Evolutionary conservation across 164 flowering plant species (phyloP).

Genomic region (Kalanchoe fedtschenkoi): DNA sequence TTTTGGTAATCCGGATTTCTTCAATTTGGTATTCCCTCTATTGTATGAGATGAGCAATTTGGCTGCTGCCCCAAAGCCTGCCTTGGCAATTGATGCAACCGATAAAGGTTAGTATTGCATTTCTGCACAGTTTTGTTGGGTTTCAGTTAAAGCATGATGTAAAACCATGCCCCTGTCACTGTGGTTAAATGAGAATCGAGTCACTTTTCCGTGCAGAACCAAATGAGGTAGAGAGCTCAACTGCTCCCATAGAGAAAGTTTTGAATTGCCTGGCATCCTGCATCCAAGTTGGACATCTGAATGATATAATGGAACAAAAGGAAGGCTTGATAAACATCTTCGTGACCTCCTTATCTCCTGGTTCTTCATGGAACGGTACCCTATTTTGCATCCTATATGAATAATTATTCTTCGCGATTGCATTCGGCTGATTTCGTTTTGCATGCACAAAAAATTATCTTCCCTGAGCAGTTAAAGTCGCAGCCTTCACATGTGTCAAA

Average conservation of each 20-base stretch:
- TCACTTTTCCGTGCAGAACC: slow-evolving; percentile 24
- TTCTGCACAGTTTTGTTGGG: background rate
- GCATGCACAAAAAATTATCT: background rate
- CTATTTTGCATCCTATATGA: slow-evolving; percentile 1
- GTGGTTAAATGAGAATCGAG: background rate
- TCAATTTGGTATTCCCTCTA: slow-evolving; percentile 47
- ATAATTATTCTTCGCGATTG: background rate
- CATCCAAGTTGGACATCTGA: slow-evolving; percentile 43
- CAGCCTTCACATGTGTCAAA: slow-evolving; percentile 55
- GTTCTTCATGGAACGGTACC: slow-evolving; percentile 68
- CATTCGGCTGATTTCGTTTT: background rate
- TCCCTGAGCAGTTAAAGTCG: slow-evolving; percentile 52
- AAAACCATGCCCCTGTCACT: background rate
- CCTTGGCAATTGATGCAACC: slow-evolving; percentile 26
- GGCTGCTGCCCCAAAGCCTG: slow-evolving; percentile 23
- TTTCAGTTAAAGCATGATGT: background rate
- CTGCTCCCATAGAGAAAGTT: slow-evolving; percentile 50
- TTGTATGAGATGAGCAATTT: slow-evolving; percentile 54
- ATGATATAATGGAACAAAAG: slow-evolving; percentile 49
- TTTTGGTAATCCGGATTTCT: slow-evolving; percentile 66
- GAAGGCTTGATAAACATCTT: slow-evolving; percentile 43
- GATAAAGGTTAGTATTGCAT: slow-evolving; percentile 44
- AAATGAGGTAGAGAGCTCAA: slow-evolving; percentile 33
- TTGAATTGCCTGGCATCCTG: slow-evolving; percentile 56
- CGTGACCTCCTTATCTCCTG: slow-evolving; percentile 36